A percentile compares a stretch with the other conserved stretches of the same genome.
phyloP scores from a whole-genome alignment of 306 rosid species.

The Cyamopsis tetragonoloba region DNA sequence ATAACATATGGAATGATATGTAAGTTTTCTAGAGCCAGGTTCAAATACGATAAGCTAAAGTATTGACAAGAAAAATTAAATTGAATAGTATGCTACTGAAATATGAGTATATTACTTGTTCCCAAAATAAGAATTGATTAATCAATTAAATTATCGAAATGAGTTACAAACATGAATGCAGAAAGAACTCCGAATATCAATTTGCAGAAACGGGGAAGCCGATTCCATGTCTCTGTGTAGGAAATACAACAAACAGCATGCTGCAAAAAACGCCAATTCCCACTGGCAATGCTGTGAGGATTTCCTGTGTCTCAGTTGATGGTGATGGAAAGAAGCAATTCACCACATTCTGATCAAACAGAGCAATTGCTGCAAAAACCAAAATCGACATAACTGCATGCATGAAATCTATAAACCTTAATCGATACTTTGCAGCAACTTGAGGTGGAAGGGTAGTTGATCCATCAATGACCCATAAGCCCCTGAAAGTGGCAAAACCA shows the following conservation, averaged over 20 bases:
- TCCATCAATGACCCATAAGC: conserved; percentile 71
- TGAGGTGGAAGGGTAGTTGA: conserved; percentile 35
- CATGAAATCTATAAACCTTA: conserved; percentile 51
- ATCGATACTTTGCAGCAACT: conserved; percentile 43
- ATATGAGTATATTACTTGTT: neutral
- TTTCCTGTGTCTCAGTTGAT: conserved; percentile 48
- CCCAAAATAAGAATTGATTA: neutral
- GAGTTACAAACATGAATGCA: neutral
- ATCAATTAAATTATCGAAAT: neutral
- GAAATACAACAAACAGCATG: conserved; percentile 56
- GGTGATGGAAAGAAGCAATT: conserved; percentile 64
- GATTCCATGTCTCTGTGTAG: conserved; percentile 70
- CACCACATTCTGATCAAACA: conserved; percentile 65
- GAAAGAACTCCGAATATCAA: conserved; percentile 1
- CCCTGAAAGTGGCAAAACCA: conserved; percentile 64
- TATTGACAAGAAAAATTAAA: neutral
- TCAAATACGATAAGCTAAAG: neutral
- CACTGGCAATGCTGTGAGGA: conserved; percentile 61
- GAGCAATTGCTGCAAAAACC: conserved; percentile 67
- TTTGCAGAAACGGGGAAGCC: conserved; percentile 62
- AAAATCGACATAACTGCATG: conserved; percentile 58
- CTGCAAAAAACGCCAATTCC: conserved; percentile 59
- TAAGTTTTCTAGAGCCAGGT: neutral
- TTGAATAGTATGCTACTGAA: neutral
- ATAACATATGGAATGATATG: neutral